Base-by-base conservation (phyloP, 192 early-diverging fungal species). In the Mortierella antarctica region DNA sequence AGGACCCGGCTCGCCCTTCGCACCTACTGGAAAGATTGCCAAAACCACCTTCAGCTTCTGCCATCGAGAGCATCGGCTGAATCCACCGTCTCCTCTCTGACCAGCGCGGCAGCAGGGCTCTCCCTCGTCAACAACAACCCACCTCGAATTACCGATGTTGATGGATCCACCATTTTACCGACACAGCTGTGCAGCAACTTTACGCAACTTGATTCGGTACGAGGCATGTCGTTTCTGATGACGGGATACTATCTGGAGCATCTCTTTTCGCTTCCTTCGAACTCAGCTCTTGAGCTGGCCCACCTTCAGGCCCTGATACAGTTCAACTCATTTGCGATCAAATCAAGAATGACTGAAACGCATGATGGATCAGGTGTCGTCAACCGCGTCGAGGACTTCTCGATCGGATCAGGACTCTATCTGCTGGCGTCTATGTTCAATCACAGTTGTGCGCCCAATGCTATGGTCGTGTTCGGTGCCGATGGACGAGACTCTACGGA, bases 251-350 rank as follows among this genome's bases (percentile, higher is more conserved):
- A 80, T 42, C 52, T 80, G 0, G 59, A 80, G 31, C 65, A 65
- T 10, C 47, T 70, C 0, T 18, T 80, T 17, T 58, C 50, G 45
- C 70, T 80, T 10, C 59, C 70, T 1, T 57, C 63, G 23, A 50
- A 57, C 14, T 64, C 64, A 0, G 54, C 77, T 1, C 40, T 57
- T 2, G 77, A 80, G 14, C 20, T 80, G 57, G 77, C 77, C 8
- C 53, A 80, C 12, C 46, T 72, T 7, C 70, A 67, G 23, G 59
- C 70, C 15, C 44, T 80, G 14, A 54, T 71, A 4, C 57, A 63
- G 49, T 72, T 72, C 60, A 80, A 80, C 42, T 67, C 70, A n/a
- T 80, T 80, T 68, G 69, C 77, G 3, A 54, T 80, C 64, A 80
- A 80, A 48, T 41, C 77, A 2, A 46, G 63, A 21, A 15, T 65